Percentiles rank a stretch among this genome's conserved stretches.
Evolutionary conservation across 148 eudicot species (phyloP).

Genomic region (Spergularia bocconei): DNA sequence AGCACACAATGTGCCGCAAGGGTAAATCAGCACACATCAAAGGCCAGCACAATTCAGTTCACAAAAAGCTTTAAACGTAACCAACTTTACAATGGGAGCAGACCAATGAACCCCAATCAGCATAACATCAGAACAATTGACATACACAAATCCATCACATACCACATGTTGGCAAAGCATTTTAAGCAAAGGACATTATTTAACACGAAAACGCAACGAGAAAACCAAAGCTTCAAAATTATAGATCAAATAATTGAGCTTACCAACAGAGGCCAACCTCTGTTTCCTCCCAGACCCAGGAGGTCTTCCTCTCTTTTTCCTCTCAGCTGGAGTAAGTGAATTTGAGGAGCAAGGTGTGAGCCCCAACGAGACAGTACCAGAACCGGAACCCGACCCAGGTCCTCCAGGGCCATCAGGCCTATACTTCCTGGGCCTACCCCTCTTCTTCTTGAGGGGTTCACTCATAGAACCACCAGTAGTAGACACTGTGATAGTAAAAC

Average conservation of each 20-base stretch:
- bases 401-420: constrained; percentile 69
- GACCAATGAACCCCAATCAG: neutral
- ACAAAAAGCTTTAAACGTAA: neutral
- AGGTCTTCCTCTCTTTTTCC: constrained; percentile 68
- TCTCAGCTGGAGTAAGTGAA: constrained; percentile 36
- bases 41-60: neutral
- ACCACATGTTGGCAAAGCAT: neutral
- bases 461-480: constrained; percentile 40
- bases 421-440: constrained; percentile 98
- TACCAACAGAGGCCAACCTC: constrained; percentile 76
- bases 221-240: neutral
- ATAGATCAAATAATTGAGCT: constrained; percentile 18
- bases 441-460: constrained; percentile 73
- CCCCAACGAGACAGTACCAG: constrained; percentile 50
- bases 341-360: constrained; percentile 59
- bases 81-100: neutral
- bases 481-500: constrained; percentile 37
- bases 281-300: constrained; percentile 97
- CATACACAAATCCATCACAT: neutral
- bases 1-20: neutral
- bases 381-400: constrained; percentile 20
- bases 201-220: constrained; percentile 1
- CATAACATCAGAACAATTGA: neutral
- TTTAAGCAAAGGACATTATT: neutral
- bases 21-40: neutral